Base-by-base conservation (phyloP, 257 asterid genomes). In the Craterostigma plantagineum region DNA sequence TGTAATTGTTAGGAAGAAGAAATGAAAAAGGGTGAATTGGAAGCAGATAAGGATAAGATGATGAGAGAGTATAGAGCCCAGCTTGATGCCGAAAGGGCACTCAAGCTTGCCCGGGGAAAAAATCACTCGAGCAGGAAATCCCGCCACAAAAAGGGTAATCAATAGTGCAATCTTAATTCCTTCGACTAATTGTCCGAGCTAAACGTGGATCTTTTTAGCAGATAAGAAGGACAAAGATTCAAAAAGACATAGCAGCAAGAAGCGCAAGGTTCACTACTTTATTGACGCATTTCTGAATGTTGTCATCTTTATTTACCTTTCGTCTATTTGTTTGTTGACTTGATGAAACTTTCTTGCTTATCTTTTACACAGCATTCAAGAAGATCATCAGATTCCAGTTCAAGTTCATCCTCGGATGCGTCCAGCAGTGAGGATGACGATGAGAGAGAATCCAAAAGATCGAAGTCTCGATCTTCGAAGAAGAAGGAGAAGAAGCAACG, bases 31-130 rank as follows among this genome's bases (percentile, higher is more conserved):
- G 98, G 95, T 36, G 98, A 83, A 68, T 64, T 90, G 70, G 98
- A 90, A 71, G 98, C 95, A 16, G 98, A 90, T 73, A 90, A 79
- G 65, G 98, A 90, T 59, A 76, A 59, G 68, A 90, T 83, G 95
- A 90, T 90, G 98, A 69, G 70, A 62, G 98, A 90, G 55, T 90
- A 90, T 46, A 73, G 98, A 59, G 98, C 98, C 54, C 98, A 90
- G 67, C 65, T 90, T 49, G 98, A 90, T 69, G 98, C 98, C 55
- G 82, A 86, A 71, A 71, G 95, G 71, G 73, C 94, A 6, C 56
- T 54, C 34, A 86, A 86, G 49, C 97, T 86, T 50, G 57, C 92
- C 43, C 83, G 74, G 11, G 95, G 95, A 53, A 76, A 82, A 64
- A 81, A 86, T 59, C 93, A 76, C 73, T 73, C 92, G 9, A 72